These are phyloP conservation scores for Irpex sp. DNA, from an alignment of 1,284 basidiomycete genomes.

Conservation along the genomic window DNA sequence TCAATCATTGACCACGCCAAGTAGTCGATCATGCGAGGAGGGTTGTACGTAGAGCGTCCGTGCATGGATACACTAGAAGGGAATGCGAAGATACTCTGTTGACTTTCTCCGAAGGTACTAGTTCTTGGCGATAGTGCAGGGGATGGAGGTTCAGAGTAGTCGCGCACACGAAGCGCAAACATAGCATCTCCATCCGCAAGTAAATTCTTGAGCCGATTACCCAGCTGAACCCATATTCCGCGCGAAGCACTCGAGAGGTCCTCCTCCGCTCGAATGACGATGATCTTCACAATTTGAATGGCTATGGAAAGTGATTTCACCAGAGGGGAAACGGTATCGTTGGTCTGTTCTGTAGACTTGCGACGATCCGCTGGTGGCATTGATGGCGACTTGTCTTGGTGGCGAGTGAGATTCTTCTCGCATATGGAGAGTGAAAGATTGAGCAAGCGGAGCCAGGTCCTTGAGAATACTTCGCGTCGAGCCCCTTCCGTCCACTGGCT, in stretches of 20 bases:
- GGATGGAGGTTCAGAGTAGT: constrained; percentile 41
- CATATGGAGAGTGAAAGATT: constrained; percentile 49
- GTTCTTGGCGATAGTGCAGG: constrained; percentile 40
- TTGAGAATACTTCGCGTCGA: constrained; percentile 41
- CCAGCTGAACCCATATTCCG: constrained; percentile 61
- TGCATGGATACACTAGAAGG: constrained; percentile 20
- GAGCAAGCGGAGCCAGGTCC: constrained; percentile 65
- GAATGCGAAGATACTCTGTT: constrained; percentile 24
- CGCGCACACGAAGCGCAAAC: constrained; percentile 43
- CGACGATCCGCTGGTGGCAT: constrained; percentile 29
- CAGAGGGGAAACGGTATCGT: constrained; percentile 25
- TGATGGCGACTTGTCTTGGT: constrained; percentile 10
- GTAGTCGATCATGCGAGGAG: constrained; percentile 67
- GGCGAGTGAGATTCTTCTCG: constrained; percentile 31
- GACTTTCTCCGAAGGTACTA: constrained; percentile 24
- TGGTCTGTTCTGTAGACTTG: constrained; percentile 29
- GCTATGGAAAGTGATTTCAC: constrained; percentile 50
- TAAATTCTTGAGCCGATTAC: constrained; percentile 42
- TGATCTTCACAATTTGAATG: constrained; percentile 68
- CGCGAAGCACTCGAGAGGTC: constrained; percentile 54
- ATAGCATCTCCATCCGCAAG: constrained; percentile 56
- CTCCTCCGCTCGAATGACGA: constrained; percentile 58
- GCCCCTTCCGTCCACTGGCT: constrained; percentile 41
- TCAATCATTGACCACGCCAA: constrained; percentile 73
- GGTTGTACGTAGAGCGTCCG: constrained; percentile 22